These are phyloP conservation scores for Orbilia quercus DNA, from an alignment of 2,329 filamentous ascomycete species.

Conservation along the genomic window DNA sequence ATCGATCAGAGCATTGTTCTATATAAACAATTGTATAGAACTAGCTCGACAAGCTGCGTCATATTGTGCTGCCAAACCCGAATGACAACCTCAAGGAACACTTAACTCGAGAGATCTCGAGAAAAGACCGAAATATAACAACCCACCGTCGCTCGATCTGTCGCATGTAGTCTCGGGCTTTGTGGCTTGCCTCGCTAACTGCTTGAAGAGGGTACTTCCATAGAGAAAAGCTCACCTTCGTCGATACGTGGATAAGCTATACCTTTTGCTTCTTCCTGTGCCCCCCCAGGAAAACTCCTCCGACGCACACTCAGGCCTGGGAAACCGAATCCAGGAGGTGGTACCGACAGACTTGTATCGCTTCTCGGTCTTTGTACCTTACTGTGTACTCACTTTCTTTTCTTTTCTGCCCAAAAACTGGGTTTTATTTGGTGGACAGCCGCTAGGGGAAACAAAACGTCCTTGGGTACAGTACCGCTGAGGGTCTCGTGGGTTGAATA, in stretches of 20 bases:
- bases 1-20: conserved; percentile 45
- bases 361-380: conserved; percentile 46
- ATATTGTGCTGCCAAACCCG: too few species aligned
- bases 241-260: conserved; percentile 44
- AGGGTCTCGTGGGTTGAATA: conserved; percentile 49
- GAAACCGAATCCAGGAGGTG: conserved; percentile 50
- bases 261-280: conserved; percentile 42
- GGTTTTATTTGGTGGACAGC: conserved; percentile 41
- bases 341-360: conserved; percentile 55
- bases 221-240: conserved; percentile 5
- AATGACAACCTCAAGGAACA: too few species aligned
- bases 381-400: too few species aligned
- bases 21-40: conserved; percentile 30
- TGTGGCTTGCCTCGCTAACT: conserved; percentile 54
- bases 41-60: too few species aligned
- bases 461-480: conserved; percentile 16
- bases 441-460: conserved; percentile 3
- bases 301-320: conserved; percentile 41
- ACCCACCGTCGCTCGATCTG: conserved; percentile 31
- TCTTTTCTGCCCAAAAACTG: conserved; percentile 36
- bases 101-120: too few species aligned
- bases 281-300: conserved; percentile 19
- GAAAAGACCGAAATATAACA: conserved; percentile 16
- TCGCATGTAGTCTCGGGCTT: conserved; percentile 35
- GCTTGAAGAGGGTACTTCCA: conserved; percentile 9